Percentiles rank a stretch among this genome's conserved stretches.
These are phyloP conservation scores for Kwoniella botswanensis DNA, from an alignment of 768 basidiomycete genomes.

Conservation along the genomic window DNA sequence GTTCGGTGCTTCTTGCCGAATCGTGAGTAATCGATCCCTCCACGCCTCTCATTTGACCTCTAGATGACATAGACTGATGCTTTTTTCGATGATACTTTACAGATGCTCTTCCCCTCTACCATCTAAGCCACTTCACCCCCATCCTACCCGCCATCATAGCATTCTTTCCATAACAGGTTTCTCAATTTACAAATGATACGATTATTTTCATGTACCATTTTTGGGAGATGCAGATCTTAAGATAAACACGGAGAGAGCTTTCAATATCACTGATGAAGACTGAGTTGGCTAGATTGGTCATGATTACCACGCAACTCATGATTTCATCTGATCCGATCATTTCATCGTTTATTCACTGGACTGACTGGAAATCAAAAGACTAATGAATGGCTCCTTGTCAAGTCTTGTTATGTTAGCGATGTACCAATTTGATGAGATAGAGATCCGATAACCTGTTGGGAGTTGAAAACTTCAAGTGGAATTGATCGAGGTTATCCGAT, in stretches of 20 bases:
- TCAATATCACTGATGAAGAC: not conserved
- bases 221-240: slow-evolving; percentile 36
- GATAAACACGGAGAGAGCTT: slow-evolving; percentile 4
- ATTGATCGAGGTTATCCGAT: too few species aligned
- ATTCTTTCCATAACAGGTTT: slow-evolving; percentile 7
- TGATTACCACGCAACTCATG: too few species aligned
- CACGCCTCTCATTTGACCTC: not conserved
- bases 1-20: slow-evolving; percentile 81
- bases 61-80: too few species aligned
- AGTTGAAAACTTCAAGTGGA: too few species aligned
- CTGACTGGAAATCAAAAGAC: too few species aligned
- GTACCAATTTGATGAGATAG: too few species aligned
- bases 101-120: slow-evolving; percentile 60
- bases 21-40: slow-evolving; percentile 43
- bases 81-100: not conserved
- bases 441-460: too few species aligned
- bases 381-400: too few species aligned
- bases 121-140: slow-evolving; percentile 45
- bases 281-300: not conserved
- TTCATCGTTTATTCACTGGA: too few species aligned
- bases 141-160: slow-evolving; percentile 13
- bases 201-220: slow-evolving; percentile 45
- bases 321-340: too few species aligned
- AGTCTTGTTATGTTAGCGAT: too few species aligned
- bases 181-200: slow-evolving; percentile 21